phyloP scores from a whole-genome alignment of 2,329 filamentous ascomycete genomes.

The Beauveria medogensis region DNA sequence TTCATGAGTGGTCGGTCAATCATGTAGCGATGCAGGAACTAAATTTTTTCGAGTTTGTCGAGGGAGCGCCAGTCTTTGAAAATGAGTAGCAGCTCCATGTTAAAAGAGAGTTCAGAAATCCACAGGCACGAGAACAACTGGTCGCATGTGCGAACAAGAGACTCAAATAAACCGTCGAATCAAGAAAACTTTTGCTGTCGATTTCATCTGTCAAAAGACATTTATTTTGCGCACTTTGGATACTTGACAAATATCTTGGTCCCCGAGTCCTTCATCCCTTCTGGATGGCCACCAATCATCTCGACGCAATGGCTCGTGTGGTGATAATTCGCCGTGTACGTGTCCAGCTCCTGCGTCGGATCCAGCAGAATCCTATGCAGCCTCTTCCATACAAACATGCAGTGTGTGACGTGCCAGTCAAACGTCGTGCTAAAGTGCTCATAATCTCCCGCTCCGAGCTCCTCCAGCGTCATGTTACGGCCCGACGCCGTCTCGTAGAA shows the following conservation, averaged over 20 bases:
- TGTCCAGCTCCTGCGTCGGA: slow-evolving; percentile 13
- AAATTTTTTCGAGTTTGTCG: slow-evolving; percentile 12
- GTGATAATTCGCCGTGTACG: slow-evolving; percentile 16
- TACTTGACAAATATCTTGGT: slow-evolving; percentile 18
- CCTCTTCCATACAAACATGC: slow-evolving; percentile 18
- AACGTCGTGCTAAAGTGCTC: slow-evolving; percentile 14
- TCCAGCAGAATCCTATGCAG: slow-evolving; percentile 16
- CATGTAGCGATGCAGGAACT: slow-evolving; percentile 11
- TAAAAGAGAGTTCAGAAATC: not conserved
- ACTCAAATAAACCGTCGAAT: too few relatives aligned
- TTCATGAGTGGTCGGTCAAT: slow-evolving; percentile 40
- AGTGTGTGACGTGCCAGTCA: slow-evolving; percentile 17
- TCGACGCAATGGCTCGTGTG: slow-evolving; percentile 18
- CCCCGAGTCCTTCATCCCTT: slow-evolving; percentile 13
- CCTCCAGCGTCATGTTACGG: slow-evolving; percentile 14
- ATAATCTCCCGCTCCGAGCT: slow-evolving; percentile 14
- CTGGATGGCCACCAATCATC: slow-evolving; percentile 14
- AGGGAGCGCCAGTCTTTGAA: slow-evolving; percentile 13
- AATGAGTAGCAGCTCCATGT: not conserved
- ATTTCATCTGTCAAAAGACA: not conserved
- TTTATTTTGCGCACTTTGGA: slow-evolving; percentile 13
- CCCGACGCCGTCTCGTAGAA: slow-evolving; percentile 11
- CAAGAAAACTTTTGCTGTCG: too few relatives aligned
- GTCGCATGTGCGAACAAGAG: too few relatives aligned
- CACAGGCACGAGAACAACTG: too few relatives aligned